Evolutionary conservation across 371 early-diverging fungal species (phyloP).

Genomic region (Rhizomucor miehei): DNA sequence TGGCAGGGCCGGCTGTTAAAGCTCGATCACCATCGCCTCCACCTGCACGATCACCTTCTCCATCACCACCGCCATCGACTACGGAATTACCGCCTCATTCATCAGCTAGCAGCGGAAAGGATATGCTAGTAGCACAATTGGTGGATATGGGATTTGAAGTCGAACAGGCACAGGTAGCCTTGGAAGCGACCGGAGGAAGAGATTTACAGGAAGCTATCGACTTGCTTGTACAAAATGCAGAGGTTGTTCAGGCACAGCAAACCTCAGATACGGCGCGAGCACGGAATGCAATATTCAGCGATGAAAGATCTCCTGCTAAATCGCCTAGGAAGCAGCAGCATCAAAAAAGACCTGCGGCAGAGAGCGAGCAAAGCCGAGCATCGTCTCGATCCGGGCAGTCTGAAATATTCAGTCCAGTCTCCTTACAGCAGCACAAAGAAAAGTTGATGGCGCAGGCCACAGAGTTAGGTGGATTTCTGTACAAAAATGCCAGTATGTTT

Average conservation of each 20-base stretch:
- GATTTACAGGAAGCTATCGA: constrained; percentile 67
- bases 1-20: constrained; percentile 24
- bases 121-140: constrained; percentile 59
- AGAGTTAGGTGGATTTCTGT: constrained; percentile 66
- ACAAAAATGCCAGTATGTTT: constrained; percentile 71
- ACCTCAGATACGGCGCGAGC: constrained; percentile 16
- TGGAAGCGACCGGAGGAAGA: constrained; percentile 56
- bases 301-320: constrained; percentile 4
- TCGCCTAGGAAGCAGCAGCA: neutral
- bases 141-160: constrained; percentile 76
- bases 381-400: neutral
- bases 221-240: constrained; percentile 59
- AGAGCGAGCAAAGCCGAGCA: neutral
- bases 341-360: neutral
- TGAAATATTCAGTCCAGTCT: constrained; percentile 2
- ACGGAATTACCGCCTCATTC: neutral
- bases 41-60: constrained; percentile 1
- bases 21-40: constrained; percentile 12
- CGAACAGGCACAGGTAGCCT: constrained; percentile 60
- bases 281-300: constrained; percentile 12
- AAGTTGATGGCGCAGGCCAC: constrained; percentile 65
- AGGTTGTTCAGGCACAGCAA: constrained; percentile 22
- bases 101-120: constrained; percentile 11
- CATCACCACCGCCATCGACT: constrained; percentile 1
- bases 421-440: constrained; percentile 56